Base-by-base conservation (phyloP, 768 basidiomycete species). In the Leccinum sublutescens region DNA sequence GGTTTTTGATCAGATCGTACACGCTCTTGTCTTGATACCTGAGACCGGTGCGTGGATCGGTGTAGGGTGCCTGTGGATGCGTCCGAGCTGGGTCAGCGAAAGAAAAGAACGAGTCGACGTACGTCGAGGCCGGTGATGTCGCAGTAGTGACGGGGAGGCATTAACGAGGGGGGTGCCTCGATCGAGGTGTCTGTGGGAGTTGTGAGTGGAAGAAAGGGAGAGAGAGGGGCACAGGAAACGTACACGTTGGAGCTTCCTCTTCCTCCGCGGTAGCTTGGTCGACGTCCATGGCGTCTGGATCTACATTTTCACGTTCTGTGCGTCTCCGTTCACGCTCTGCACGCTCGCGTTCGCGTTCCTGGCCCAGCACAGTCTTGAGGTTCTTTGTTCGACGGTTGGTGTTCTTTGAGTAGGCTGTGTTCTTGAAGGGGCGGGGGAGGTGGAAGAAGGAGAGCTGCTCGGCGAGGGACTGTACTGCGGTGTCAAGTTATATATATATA, bases 61-160 rank as follows among this genome's bases (percentile, higher is more conserved):
- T 93, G 63, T 93, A 93, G 1, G 88, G 89, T 0, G 89, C 91
- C 90, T 65, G 45, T 19, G 19, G 50, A 29, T 15, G 15, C 29
- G 50, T 29, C 27, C 17, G 29, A 12, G 17, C 27, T 17, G 50
- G 11, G 38, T 19, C 9, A 2, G 34, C 14, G 10, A 11, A 14
- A 27, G 4, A 31, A 38, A n/a, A 25, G 1, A 15, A 4, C 47
- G 25, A 12, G 8, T 21, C 23, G 15, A 47, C 64, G 8, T 31
- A 88, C 91, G 74, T 92, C 90, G 12, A 94, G 77, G 0, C 92
- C 90, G 0, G 92, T 94, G 15, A 94, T 93, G 73, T 93, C 92
- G 66, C 92, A 93, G 55, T 89, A 91, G 60, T 87, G 85, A 59
- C 80, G 79, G 50, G 85, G 88, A 3, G 92, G 91, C 8, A 89